Percentiles rank a stretch among this genome's conserved stretches.
These are phyloP conservation scores for Tillandsia leiboldiana DNA, from an alignment of 176 grass and related monocot species.

Conservation along the genomic window DNA sequence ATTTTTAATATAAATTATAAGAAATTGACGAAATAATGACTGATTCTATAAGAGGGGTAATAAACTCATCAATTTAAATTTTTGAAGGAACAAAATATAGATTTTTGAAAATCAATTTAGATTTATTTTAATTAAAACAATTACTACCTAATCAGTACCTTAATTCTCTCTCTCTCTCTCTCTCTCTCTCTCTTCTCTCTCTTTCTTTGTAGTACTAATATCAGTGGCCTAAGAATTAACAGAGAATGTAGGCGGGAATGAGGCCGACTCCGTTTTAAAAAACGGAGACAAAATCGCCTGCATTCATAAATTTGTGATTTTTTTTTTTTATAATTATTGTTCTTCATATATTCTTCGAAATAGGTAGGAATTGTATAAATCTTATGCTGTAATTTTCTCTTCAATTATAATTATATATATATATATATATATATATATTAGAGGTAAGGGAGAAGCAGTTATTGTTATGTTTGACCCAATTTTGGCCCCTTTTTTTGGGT, in stretches of 20 bases:
- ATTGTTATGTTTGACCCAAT: neutral
- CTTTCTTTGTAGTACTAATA: neutral
- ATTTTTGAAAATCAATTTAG: no score
- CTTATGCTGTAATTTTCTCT: no score
- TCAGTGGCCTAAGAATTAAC: neutral
- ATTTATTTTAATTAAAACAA: neutral
- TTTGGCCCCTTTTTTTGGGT: conserved; percentile 12
- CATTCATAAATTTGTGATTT: neutral
- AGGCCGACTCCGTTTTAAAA: conserved; percentile 1
- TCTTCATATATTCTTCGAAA: neutral
- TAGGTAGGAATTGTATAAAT: neutral
- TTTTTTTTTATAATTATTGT: neutral
- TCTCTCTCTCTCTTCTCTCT: conserved; percentile 10
- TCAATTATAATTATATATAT: no score
- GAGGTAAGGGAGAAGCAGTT: no score
- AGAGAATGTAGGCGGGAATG: neutral
- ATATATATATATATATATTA: no score
- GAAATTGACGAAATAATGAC: no score
- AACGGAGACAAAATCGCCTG: neutral
- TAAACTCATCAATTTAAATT: no score
- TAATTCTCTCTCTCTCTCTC: conserved; percentile 10
- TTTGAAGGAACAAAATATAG: no score
- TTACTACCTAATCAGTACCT: neutral
- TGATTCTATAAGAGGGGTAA: no score
- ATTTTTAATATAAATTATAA: no score